Evolutionary conservation across 1,139 yeast genomes (phyloP).

Genomic region (Hansenula lynferdii): DNA sequence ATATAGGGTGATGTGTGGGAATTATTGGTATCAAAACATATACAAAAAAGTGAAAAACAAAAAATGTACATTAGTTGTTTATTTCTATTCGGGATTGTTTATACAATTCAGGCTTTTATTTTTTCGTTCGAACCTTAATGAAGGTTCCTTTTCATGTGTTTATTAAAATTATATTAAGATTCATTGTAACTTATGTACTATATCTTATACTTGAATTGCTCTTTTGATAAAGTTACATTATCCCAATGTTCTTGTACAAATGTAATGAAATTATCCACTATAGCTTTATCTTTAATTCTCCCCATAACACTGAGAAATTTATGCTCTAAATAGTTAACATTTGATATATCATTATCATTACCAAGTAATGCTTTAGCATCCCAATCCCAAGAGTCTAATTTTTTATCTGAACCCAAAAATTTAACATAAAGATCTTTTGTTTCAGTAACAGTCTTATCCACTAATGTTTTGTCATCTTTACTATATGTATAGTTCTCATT

Average conservation of each 20-base stretch:
- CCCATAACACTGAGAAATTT: slow-evolving; percentile 6
- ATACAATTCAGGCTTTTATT: too few species aligned
- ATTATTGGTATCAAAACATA: too few species aligned
- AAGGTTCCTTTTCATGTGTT: too few species aligned
- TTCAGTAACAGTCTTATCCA: slow-evolving; percentile 31
- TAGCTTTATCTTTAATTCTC: slow-evolving; percentile 1
- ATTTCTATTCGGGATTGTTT: too few species aligned
- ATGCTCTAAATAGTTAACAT: slow-evolving; percentile 7
- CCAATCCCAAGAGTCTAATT: slow-evolving; percentile 6
- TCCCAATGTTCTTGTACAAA: slow-evolving; percentile 11
- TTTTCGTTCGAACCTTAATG: too few species aligned
- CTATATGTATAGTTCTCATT: slow-evolving; percentile 47
- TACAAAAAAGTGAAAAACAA: too few species aligned
- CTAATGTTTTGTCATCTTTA: slow-evolving; percentile 32
- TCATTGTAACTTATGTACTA: too few species aligned
- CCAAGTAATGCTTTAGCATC: slow-evolving; percentile 2
- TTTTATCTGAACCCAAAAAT: slow-evolving; percentile 2
- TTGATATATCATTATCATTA: background rate
- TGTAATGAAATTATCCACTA: background rate
- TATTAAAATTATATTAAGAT: too few species aligned
- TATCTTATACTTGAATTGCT: slow-evolving; percentile 1
- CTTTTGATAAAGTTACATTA: slow-evolving; percentile 4
- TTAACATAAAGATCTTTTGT: slow-evolving; percentile 20
- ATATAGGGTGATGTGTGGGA: too few species aligned
- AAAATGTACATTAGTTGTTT: too few species aligned